Conservation (phyloP, 163 green algal species). For the Chloromonas sp. region DNA sequence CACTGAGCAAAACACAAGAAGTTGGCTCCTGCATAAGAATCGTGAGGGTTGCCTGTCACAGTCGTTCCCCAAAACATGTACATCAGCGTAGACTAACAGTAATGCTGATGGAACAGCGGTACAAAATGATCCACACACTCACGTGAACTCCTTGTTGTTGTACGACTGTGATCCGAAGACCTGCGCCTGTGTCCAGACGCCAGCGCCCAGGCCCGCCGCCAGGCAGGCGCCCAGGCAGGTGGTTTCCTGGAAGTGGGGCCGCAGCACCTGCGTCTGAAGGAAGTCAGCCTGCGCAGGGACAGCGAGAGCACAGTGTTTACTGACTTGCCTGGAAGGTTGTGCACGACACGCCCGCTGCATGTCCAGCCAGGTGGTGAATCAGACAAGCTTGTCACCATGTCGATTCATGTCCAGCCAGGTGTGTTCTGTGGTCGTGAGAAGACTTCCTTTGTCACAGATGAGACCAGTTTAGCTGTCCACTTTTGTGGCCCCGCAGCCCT, state of each 20-base stretch:
- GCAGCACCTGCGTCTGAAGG: conserved; percentile 58
- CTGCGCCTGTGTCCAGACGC: conserved; percentile 66
- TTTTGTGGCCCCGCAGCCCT: too few species aligned
- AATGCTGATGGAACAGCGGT: too few species aligned
- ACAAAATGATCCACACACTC: conserved; percentile 9
- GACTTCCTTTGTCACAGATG: too few species aligned
- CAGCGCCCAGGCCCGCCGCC: conserved; percentile 80
- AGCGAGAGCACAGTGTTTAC: neutral
- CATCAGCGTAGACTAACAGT: too few species aligned
- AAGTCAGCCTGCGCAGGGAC: conserved; percentile 28
- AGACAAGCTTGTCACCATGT: too few species aligned
- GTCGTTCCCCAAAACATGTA: too few species aligned
- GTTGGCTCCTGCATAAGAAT: conserved; percentile 1
- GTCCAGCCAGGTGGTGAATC: neutral
- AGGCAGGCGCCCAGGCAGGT: conserved; percentile 85
- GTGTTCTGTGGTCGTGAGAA: too few species aligned
- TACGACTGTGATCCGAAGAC: conserved; percentile 36
- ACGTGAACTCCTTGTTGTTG: conserved; percentile 16
- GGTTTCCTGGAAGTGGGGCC: conserved; percentile 84
- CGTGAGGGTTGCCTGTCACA: too few species aligned
- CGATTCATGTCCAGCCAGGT: too few species aligned
- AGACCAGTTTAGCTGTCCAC: too few species aligned
- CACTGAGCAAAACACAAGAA: neutral
- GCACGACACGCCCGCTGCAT: neutral
- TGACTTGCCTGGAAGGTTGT: too few species aligned